Evolutionary conservation across 192 early-diverging fungal species (phyloP), one percentile per base, ranked within the genome.

Genomic region (Coemansia sp.): DNA sequence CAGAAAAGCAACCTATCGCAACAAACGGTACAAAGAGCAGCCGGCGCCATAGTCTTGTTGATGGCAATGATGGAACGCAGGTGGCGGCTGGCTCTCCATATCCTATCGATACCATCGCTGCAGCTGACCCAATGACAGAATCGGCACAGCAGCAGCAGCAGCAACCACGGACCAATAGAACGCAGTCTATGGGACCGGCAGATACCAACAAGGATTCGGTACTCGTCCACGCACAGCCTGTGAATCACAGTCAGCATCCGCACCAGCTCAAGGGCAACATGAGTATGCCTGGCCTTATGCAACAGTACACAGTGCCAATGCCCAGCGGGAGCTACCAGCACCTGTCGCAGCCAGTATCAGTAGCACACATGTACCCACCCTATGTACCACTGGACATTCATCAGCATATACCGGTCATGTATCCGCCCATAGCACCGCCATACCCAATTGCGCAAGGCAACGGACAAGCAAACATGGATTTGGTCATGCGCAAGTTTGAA

Each of bases 401-500:
- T 15, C 70, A 51, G 23, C 64, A 66, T 20, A 40, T 72, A 31
- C 39, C 52, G 10, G 58, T 30, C 18, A 9, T 59, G 16, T 72
- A 59, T 39, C 53, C 23, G 29, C 12, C 53, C n/a, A n/a, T 34
- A 66, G 4, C 57, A 66, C 40, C 43, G 33, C 61, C 28, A 30
- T 25, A 53, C n/a, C 23, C 46, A 48, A 26, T 13, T 40, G 3
- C 39, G 18, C 59, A 55, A 12, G 34, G 10, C 29, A 46, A 29
- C 18, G 62, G 52, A 10, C 55, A 66, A 3, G 61, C 65, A 6
- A 63, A 59, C 31, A 72, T 78, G 66, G 45, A 58, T 18, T 21
- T 33, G 30, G 69, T 77, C n/a, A 42, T 77, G 59, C 64, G 60
- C 12, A 72, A 64, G 66, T 71, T 77, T 34, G 64, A 71, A 28